Conservation (phyloP, 768 basidiomycete species). For the Leccinum rimulosum region DNA sequence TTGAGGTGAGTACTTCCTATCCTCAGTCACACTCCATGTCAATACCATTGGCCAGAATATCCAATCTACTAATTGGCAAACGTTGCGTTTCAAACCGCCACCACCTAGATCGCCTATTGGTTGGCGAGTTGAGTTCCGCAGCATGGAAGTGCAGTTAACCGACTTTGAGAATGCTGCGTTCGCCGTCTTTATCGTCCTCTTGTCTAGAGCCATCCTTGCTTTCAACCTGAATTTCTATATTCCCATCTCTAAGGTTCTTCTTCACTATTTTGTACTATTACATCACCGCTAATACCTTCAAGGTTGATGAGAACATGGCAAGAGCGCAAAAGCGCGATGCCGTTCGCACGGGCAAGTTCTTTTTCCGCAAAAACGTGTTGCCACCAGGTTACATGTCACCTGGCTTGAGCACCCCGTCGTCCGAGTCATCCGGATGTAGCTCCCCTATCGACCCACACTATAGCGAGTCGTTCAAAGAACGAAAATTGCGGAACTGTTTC, state of each 20-base stretch:
- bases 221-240: conserved; percentile 94
- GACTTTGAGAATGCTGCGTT: conserved; percentile 99
- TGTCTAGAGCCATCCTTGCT: conserved; percentile 89
- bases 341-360: conserved; percentile 70
- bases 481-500: conserved; percentile 71
- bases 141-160: conserved; percentile 98
- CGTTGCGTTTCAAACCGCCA: conserved; percentile 96
- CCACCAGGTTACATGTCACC: conserved; percentile 43
- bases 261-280: neutral
- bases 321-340: conserved; percentile 86
- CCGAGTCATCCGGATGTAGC: conserved; percentile 39
- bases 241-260: conserved; percentile 86
- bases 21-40: neutral
- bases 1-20: conserved; percentile 63
- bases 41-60: conserved; percentile 62
- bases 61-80: conserved; percentile 99
- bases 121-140: conserved; percentile 97
- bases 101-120: conserved; percentile 91
- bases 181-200: conserved; percentile 88
- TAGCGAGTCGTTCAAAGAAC: conserved; percentile 49
- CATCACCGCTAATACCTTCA: conserved; percentile 2
- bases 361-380: conserved; percentile 86
- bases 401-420: conserved; percentile 40
- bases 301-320: conserved; percentile 98
- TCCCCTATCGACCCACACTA: conserved; percentile 35